Conservation (phyloP, 2,329 filamentous ascomycete genomes). For the Arthrobotrys musiformis region DNA sequence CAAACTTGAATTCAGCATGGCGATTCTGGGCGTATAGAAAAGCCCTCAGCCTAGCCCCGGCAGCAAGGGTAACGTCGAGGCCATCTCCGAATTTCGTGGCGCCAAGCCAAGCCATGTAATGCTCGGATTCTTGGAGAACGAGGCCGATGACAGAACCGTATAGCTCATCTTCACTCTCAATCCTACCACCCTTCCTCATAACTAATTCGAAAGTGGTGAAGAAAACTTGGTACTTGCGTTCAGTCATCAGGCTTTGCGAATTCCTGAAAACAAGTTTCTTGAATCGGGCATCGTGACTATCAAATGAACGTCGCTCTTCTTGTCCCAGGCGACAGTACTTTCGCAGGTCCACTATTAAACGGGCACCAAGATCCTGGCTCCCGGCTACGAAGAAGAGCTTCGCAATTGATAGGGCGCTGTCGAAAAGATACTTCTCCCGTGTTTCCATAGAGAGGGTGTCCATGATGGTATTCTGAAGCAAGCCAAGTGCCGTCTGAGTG, state of each 20-base stretch:
- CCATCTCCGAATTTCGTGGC: constrained; percentile 45
- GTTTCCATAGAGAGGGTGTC: constrained; percentile 10
- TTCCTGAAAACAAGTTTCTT: constrained; percentile 33
- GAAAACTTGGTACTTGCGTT: constrained; percentile 44
- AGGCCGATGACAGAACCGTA: constrained; percentile 21
- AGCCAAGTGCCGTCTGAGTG: not conserved
- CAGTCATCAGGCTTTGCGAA: constrained; percentile 34
- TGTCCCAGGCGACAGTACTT: constrained; percentile 36
- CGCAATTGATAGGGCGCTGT: constrained; percentile 16
- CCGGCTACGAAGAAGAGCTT: constrained; percentile 29
- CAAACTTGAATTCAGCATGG: constrained; percentile 39
- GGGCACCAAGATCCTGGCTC: constrained; percentile 1
- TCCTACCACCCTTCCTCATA: not conserved
- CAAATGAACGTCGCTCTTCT: constrained; percentile 16
- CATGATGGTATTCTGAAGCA: constrained; percentile 30
- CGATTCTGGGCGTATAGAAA: constrained; percentile 24
- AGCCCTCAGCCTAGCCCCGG: constrained; percentile 28
- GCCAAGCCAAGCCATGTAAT: constrained; percentile 40
- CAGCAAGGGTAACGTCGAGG: constrained; percentile 33
- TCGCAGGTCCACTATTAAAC: constrained; percentile 12
- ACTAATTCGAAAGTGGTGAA: constrained; percentile 38
- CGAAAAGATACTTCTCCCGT: constrained; percentile 21
- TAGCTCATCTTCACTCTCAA: constrained; percentile 32
- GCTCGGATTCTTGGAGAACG: constrained; percentile 43
- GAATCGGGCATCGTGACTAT: constrained; percentile 25